Evolutionary conservation across 352 stramenopile species (phyloP).

Genomic region (Blastocystis sp.): DNA sequence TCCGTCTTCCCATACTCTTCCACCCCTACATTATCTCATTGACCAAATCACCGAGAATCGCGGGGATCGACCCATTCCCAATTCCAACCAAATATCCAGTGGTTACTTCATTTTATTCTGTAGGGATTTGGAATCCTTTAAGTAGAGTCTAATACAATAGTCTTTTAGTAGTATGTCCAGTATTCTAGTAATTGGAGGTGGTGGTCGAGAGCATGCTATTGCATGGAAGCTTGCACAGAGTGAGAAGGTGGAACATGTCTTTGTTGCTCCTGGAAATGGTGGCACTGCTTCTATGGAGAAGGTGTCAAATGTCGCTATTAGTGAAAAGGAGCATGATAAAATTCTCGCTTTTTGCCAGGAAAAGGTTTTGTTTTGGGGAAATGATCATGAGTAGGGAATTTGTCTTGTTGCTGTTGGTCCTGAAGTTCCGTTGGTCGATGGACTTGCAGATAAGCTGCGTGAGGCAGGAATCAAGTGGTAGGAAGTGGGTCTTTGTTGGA

Average conservation of each 20-base stretch:
- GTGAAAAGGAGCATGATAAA: conserved; percentile 65
- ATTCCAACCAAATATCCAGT: too few species aligned
- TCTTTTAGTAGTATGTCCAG: conserved; percentile 62
- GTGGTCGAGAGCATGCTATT: conserved; percentile 86
- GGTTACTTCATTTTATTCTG: too few species aligned
- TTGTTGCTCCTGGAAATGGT: conserved; percentile 73
- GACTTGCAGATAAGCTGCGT: conserved; percentile 85
- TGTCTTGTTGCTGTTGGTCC: conserved; percentile 91
- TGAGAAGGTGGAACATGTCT: conserved; percentile 69
- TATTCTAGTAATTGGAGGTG: conserved; percentile 82
- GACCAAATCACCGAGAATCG: neutral
- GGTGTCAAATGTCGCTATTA: conserved; percentile 64
- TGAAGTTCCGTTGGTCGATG: conserved; percentile 88
- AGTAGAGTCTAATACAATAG: neutral
- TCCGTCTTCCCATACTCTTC: too few species aligned
- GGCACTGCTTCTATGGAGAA: conserved; percentile 67
- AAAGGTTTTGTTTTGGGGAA: conserved; percentile 31
- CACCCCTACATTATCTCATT: neutral
- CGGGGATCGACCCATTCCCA: neutral
- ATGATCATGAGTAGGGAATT: conserved; percentile 75
- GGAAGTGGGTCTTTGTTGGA: neutral
- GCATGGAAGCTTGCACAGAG: conserved; percentile 80
- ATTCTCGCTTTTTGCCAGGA: conserved; percentile 71
- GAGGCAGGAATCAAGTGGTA: conserved; percentile 66
- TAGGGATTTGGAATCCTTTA: too few species aligned